Base-by-base conservation (phyloP, 2,329 filamentous ascomycete species). In the Ceratocystiopsis brevicomis region DNA sequence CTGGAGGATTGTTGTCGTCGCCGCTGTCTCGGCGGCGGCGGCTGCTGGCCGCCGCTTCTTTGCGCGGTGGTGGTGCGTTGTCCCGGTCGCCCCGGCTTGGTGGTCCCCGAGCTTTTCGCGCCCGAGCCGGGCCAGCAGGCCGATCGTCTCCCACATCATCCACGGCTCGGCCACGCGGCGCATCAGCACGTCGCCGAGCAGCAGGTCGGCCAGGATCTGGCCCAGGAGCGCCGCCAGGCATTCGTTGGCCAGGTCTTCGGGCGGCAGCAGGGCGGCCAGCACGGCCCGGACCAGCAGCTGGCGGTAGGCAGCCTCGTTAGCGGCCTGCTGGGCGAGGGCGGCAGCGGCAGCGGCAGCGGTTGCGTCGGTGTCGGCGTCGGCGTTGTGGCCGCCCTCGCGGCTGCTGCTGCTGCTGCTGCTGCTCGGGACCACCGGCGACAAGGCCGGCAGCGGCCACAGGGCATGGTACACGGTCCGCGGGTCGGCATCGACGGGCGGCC, bases 191-290 rank as follows among this genome's bases (percentile, higher is more conserved):
- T 84, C 86, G 48, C 84, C 84, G 50, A 98, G 68, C 48, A 96
- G 83, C 57, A 93, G 76, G 60, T 95, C 86, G 8, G 86, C 83
- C 48, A 96, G 69, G 50, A 96, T 81, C 60, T 95, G 85, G 44
- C 78, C 76, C 48, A 95, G 80, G 48, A 98, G 67, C 34, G 83
- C 72, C 45, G 82, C 80, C 53, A 96, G 67, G 57, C 84, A 93
- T 43, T 75, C 75, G 57, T 94, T 96, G 54, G 88, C 77, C 36
- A 96, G 66, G 57, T 96, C 88, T 54, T 96, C 88, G 15, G 86
- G 90, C 11, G 90, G 90, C 17, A 98, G 69, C 15, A 98, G 70
- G 42, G 94, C 68, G 19, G 84, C 79, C 48, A 98, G 65, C 35
- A 86, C 69, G 30, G 80, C 83, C 55, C 87, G 78, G 15, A 87